Conservation (phyloP, 352 stramenopile species). For the Phytophthora hybrid region DNA sequence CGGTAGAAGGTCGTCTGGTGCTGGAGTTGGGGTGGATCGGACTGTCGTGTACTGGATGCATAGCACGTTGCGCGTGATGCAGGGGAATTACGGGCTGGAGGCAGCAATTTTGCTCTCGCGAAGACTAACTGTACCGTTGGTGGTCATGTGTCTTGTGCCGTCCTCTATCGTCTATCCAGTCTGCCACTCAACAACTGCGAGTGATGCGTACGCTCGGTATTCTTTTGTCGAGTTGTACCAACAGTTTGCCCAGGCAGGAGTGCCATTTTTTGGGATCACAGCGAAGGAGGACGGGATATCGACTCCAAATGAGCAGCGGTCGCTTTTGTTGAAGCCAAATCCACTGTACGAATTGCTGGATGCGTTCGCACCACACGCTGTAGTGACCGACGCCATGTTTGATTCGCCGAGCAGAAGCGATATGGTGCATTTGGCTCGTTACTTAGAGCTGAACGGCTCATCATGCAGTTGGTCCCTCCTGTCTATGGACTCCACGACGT, state of each 20-base stretch:
- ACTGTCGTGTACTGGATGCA: slow-evolving; percentile 80
- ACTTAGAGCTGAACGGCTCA: slow-evolving; percentile 43
- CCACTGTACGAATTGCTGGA: slow-evolving; percentile 51
- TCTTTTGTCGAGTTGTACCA: slow-evolving; percentile 61
- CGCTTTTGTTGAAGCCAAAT: slow-evolving; percentile 26
- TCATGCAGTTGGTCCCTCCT: slow-evolving; percentile 62
- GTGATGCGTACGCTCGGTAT: slow-evolving; percentile 66
- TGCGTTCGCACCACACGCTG: slow-evolving; percentile 45
- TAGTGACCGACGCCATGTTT: slow-evolving; percentile 55
- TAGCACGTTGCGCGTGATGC: slow-evolving; percentile 59
- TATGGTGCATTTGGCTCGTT: slow-evolving; percentile 42
- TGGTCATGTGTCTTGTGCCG: slow-evolving; percentile 56
- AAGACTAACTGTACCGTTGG: slow-evolving; percentile 52
- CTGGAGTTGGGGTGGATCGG: slow-evolving; percentile 8
- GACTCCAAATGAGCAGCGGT: slow-evolving; percentile 5
- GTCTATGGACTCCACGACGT: slow-evolving; percentile 67
- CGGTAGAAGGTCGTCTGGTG: slow-evolving; percentile 4
- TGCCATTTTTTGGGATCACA: slow-evolving; percentile 62
- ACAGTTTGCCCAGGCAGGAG: slow-evolving; percentile 44
- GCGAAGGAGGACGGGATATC: slow-evolving; percentile 18
- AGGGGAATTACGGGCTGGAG: slow-evolving; percentile 74
- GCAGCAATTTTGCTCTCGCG: slow-evolving; percentile 54
- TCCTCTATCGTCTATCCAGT: slow-evolving; percentile 61
- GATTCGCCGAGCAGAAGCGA: slow-evolving; percentile 45
- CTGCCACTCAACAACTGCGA: slow-evolving; percentile 59